Percentiles rank a stretch among this genome's conserved stretches.
Evolutionary conservation across 257 asterid genomes (phyloP).

Genomic region (Osmanthus fragrans): DNA sequence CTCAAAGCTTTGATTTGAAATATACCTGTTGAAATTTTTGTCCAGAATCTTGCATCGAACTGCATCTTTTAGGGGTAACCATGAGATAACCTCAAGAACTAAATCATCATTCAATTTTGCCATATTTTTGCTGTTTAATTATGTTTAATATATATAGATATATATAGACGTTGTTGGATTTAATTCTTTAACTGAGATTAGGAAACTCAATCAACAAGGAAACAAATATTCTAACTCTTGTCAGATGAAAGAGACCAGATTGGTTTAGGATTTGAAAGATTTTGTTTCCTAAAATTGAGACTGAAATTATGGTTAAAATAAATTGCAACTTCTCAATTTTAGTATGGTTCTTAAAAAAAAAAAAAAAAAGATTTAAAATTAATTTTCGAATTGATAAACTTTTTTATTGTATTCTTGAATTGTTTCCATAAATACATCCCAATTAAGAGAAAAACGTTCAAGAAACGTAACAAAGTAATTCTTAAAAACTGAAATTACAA

Average conservation of each 20-base stretch:
- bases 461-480: too few relatives aligned
- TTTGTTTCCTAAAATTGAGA: background rate
- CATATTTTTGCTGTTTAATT: background rate
- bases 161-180: too few relatives aligned
- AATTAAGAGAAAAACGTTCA: too few relatives aligned
- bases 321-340: too few relatives aligned
- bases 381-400: too few relatives aligned
- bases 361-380: too few relatives aligned
- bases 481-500: background rate
- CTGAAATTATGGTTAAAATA: too few relatives aligned
- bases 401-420: too few relatives aligned
- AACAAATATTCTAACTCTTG: background rate
- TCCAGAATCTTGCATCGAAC: background rate
- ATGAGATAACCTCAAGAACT: background rate
- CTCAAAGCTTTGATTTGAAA: background rate
- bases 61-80: background rate
- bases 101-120: background rate
- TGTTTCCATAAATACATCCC: too few relatives aligned
- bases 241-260: background rate
- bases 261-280: background rate
- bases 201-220: background rate
- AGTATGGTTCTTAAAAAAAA: too few relatives aligned
- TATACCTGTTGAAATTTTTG: background rate
- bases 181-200: too few relatives aligned
- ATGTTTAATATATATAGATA: too few relatives aligned